Evolutionary conservation across 2,329 filamentous ascomycete genomes (phyloP).

Genomic region (Mollisia scopiformis): DNA sequence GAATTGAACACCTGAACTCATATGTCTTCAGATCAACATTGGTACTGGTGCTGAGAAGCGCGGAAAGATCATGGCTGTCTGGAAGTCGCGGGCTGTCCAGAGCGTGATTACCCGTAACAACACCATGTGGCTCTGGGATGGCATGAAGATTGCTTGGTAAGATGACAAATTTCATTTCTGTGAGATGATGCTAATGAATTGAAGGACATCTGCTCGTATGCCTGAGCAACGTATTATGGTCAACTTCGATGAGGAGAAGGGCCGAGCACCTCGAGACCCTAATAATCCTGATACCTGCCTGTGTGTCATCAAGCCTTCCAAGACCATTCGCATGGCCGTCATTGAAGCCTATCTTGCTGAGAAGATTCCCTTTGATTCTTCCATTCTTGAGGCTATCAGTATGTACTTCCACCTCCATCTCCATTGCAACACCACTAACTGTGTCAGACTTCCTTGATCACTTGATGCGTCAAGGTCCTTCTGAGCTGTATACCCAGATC

Average conservation of each 20-base stretch:
- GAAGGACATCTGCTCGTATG: conserved; percentile 41
- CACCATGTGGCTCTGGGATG: conserved; percentile 74
- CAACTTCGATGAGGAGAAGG: conserved; percentile 71
- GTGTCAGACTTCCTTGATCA: conserved; percentile 82
- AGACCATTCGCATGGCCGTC: conserved; percentile 67
- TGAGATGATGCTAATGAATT: conserved; percentile 9
- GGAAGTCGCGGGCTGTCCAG: conserved; percentile 67
- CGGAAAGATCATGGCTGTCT: conserved; percentile 74
- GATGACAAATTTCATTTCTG: conserved; percentile 26
- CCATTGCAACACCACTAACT: conserved; percentile 7
- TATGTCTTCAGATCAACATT: conserved; percentile 59
- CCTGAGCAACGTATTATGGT: conserved; percentile 61
- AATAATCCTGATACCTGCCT: conserved; percentile 51
- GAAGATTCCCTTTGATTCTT: conserved; percentile 61
- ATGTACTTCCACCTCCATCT: conserved; percentile 32
- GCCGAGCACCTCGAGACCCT: conserved; percentile 26
- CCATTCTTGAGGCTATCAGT: conserved; percentile 79
- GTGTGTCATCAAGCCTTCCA: conserved; percentile 66
- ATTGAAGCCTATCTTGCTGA: conserved; percentile 69
- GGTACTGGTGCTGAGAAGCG: conserved; percentile 64
- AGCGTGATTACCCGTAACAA: conserved; percentile 48
- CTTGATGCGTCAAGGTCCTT: conserved; percentile 79
- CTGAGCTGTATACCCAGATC: conserved; percentile 67
- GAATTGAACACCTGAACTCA: not conserved
- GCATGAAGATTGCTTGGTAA: conserved; percentile 84